A percentile compares a stretch with the other conserved stretches of the same genome.
These are phyloP conservation scores for Rhinocladiella similis DNA, from an alignment of 2,329 filamentous ascomycete species.

Conservation along the genomic window DNA sequence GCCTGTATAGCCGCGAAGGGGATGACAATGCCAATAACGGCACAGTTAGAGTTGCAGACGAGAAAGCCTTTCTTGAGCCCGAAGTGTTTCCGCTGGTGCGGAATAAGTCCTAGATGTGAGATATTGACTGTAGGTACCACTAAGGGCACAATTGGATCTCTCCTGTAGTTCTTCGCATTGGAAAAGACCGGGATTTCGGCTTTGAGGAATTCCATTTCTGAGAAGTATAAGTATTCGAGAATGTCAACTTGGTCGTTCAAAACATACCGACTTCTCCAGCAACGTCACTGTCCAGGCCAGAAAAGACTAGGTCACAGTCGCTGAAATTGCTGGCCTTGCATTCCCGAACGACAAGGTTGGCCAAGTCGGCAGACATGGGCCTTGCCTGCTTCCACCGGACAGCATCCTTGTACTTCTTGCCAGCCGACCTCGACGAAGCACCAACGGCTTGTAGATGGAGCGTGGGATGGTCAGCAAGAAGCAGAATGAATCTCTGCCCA, in stretches of 20 bases:
- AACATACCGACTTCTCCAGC: slow-evolving; percentile 84
- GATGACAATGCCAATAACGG: slow-evolving; percentile 92
- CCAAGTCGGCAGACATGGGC: slow-evolving; percentile 74
- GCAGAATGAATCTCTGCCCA: slow-evolving; percentile 90
- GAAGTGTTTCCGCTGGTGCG: slow-evolving; percentile 77
- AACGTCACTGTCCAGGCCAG: slow-evolving; percentile 86
- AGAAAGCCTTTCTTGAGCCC: slow-evolving; percentile 81
- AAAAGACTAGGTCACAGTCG: slow-evolving; percentile 93
- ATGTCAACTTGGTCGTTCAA: slow-evolving; percentile 1
- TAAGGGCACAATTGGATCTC: slow-evolving; percentile 84
- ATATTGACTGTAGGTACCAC: slow-evolving; percentile 96
- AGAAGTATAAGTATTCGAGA: slow-evolving; percentile 5
- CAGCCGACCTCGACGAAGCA: slow-evolving; percentile 82
- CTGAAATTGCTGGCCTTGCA: slow-evolving; percentile 79
- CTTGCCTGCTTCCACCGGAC: slow-evolving; percentile 91
- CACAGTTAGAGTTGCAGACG: slow-evolving; percentile 98
- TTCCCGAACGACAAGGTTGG: slow-evolving; percentile 78
- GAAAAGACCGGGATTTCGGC: slow-evolving; percentile 91
- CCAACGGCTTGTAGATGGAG: slow-evolving; percentile 86
- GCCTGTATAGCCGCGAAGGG: slow-evolving; percentile 88
- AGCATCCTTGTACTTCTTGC: slow-evolving; percentile 92
- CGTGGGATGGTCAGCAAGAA: slow-evolving; percentile 83
- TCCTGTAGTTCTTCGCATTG: slow-evolving; percentile 96
- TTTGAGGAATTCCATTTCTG: slow-evolving; percentile 87
- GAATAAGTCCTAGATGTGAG: slow-evolving; percentile 79